Evolutionary conservation across 371 early-diverging fungal species (phyloP).

Genomic region (Rhizopus arrhizus): DNA sequence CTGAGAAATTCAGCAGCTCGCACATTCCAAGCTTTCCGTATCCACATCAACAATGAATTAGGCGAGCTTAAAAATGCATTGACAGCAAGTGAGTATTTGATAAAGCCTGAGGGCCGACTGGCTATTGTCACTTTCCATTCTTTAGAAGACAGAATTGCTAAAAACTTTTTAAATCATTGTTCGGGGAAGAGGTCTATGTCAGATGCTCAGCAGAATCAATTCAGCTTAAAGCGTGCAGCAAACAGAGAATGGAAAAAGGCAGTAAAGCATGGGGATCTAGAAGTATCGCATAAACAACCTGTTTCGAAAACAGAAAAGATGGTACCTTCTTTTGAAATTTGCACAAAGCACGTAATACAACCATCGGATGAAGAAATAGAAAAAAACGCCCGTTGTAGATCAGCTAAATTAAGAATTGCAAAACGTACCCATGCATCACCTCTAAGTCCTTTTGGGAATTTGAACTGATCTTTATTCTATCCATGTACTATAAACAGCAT

Average conservation of each 20-base stretch:
- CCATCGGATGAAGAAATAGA: conserved; percentile 55
- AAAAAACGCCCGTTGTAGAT: conserved; percentile 62
- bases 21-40: conserved; percentile 65
- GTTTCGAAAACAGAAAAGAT: conserved; percentile 12
- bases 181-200: conserved; percentile 31
- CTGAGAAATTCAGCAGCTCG: conserved; percentile 56
- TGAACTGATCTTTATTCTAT: neutral
- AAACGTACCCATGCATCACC: conserved; percentile 39
- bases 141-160: conserved; percentile 73
- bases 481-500: neutral
- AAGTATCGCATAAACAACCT: conserved; percentile 11
- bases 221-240: conserved; percentile 38
- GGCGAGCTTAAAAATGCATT: conserved; percentile 58
- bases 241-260: conserved; percentile 31
- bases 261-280: conserved; percentile 7
- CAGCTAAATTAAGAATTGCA: conserved; percentile 63
- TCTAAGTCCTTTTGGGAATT: conserved; percentile 38
- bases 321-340: conserved; percentile 36
- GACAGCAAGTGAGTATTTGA: conserved; percentile 52
- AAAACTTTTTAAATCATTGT: conserved; percentile 58
- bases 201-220: conserved; percentile 39
- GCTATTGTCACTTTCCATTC: conserved; percentile 76
- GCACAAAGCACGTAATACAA: conserved; percentile 47
- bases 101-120: conserved; percentile 58
- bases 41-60: conserved; percentile 75